Base-by-base conservation (phyloP, 1,284 basidiomycete genomes). In the Melampsora occidentalis region DNA sequence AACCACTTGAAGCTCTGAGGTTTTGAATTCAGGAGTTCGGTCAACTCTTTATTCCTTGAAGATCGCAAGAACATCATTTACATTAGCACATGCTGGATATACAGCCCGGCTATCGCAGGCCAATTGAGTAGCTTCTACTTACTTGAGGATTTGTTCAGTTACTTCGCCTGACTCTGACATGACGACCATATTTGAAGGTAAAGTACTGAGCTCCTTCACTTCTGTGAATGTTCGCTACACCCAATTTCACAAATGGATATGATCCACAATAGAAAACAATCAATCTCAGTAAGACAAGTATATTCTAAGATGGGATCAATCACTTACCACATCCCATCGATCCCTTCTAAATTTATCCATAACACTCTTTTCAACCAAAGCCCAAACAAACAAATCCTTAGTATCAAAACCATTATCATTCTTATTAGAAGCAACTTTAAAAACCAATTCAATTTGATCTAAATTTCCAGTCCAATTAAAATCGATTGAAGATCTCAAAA, bases 161-260 rank as follows among this genome's bases (percentile, higher is more conserved):
- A 92, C 85, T 80, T 94, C 91, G 25, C 90, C 90, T 79, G 87
- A 90, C 84, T 93, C 91, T 76, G 90, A 89, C 90, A 93, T 92
- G 79, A 91, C 86, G 18, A 88, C 87, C 61, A 90, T 84, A 31
- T 85, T 83, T 0, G 86, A 80, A 5, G 90, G 89, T 28, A 76
- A 53, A 22, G 46, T 53, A 39, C 48, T 68, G 14, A 66, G 68
- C 39, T 76, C 73, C 33, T 76, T 76, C n/a, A 93, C 84, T 33
- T 84, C 82, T 1, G 87, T 76, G 79, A 87, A 87, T 78, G 92
- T 92, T 10, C 88, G 86, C 33, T 90, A 90, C 81, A 90, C 91
- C 12, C 91, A 49, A 46, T 0, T 89, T 89, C 89, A 93, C 83
- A 18, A 80, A 71, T 70, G 78, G 78, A 48, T 82, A 82, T 31